Evolutionary conservation across 192 early-diverging fungal genomes (phyloP).

Genomic region (Pilaira anomala): DNA sequence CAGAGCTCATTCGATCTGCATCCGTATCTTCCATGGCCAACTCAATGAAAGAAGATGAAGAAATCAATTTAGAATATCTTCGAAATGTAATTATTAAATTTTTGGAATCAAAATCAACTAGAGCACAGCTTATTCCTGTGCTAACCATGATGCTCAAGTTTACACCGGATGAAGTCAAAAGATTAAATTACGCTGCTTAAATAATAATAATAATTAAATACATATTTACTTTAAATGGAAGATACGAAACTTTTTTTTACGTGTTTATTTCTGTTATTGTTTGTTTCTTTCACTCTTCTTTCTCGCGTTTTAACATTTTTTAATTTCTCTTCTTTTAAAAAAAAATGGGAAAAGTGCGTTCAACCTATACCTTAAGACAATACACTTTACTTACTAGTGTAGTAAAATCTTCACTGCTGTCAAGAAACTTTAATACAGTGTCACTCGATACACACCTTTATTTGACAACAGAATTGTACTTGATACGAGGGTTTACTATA

Average conservation of each 20-base stretch:
- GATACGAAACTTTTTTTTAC: constrained; percentile 1
- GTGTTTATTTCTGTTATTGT: too few species aligned
- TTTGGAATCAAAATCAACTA: constrained; percentile 66
- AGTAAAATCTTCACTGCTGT: too few species aligned
- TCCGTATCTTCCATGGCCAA: neutral
- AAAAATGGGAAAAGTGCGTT: too few species aligned
- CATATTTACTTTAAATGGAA: neutral
- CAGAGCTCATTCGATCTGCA: neutral
- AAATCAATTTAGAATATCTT: constrained; percentile 71
- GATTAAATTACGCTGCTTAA: constrained; percentile 32
- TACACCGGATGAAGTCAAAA: constrained; percentile 65
- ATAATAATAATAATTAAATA: neutral
- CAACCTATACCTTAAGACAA: too few species aligned
- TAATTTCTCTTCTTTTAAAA: too few species aligned
- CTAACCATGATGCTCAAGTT: constrained; percentile 64
- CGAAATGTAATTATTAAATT: constrained; percentile 72
- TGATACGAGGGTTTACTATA: too few species aligned
- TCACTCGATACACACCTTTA: too few species aligned
- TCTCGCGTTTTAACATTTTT: neutral
- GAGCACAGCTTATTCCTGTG: constrained; percentile 68
- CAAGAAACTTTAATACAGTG: too few species aligned
- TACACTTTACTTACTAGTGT: too few species aligned
- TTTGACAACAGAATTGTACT: too few species aligned
- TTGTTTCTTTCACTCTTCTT: neutral
- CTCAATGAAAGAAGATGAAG: constrained; percentile 38